Evolutionary conservation across 1,284 basidiomycete species (phyloP).

Genomic region (Ustilago crameri): DNA sequence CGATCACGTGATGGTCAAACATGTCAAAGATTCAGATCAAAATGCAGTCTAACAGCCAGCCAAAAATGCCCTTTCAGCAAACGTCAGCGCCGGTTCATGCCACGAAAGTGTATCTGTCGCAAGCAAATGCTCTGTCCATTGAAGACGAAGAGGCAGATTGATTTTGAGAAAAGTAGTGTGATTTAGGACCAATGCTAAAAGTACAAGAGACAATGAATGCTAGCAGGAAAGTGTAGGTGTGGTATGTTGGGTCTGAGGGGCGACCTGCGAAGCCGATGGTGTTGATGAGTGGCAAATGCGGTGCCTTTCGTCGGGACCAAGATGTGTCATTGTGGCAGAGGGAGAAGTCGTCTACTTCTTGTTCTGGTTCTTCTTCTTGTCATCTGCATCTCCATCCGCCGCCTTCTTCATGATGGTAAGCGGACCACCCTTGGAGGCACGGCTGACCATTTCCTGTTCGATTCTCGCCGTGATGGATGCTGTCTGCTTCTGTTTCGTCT

Average conservation of each 20-base stretch:
- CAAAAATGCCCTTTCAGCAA: too few species aligned
- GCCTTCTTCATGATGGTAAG: slow-evolving; percentile 88
- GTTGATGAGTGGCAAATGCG: too few species aligned
- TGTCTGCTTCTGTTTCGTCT: slow-evolving; percentile 50
- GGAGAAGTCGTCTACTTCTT: slow-evolving; percentile 24
- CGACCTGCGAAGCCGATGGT: neutral
- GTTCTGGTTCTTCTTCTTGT: slow-evolving; percentile 49
- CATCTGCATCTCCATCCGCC: slow-evolving; percentile 80
- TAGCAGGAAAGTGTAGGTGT: neutral
- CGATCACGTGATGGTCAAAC: slow-evolving; percentile 25
- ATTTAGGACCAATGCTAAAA: slow-evolving; percentile 12
- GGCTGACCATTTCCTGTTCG: slow-evolving; percentile 54
- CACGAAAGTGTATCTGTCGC: too few species aligned
- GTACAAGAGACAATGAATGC: slow-evolving; percentile 17
- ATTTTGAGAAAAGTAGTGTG: too few species aligned
- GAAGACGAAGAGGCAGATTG: too few species aligned
- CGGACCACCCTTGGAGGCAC: slow-evolving; percentile 50
- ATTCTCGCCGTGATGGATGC: slow-evolving; percentile 48
- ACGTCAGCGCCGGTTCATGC: too few species aligned
- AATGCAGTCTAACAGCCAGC: too few species aligned
- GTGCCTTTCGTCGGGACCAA: too few species aligned
- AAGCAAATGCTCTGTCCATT: too few species aligned
- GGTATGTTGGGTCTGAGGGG: neutral
- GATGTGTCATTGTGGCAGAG: too few species aligned
- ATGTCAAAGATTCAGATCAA: too few species aligned